Evolutionary conservation across 1,139 yeast species (phyloP), one percentile per base, ranked within the genome.

Genomic region (Yamadazyma atlantica): DNA sequence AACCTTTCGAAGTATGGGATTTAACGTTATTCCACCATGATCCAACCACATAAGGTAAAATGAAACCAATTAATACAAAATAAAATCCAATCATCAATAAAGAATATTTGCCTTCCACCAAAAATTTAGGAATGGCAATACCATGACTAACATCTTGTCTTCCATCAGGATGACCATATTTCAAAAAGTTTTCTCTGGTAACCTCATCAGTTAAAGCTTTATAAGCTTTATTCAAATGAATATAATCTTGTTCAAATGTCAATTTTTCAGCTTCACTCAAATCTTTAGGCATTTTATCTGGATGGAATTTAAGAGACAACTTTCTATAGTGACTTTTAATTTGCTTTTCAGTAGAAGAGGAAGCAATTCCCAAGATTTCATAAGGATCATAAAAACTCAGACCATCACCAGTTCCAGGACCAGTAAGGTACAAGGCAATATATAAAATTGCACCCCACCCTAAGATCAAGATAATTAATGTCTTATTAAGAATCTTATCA

Each of bases 131-230:
- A 49, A 94, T 67, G 0, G 97, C 99, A 61, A 94, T 89, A 41
- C 98, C 98, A 58, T 88, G 97, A n/a, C 84, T 69, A n/a, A 85
- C 74, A 33, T 87, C 87, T 60, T 88, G 96, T 35, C 95, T 96
- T 29, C 98, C 98, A 64, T 94, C 98, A 5, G 99, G 99, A 58
- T 94, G 96, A 33, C 99, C 99, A 55, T 83, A 92, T 53, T 79
- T 82, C 55, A 84, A 68, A 58, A 78, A 90, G 60, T 94, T 94
- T 48, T 85, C 87, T 53, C 82, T 82, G 9, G 89, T 81, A 24
- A 73, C 78, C 49, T 87, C 96, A 62, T 94, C 98, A 10, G 98
- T 94, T 49, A 94, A 75, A 0, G 98, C 88, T 62, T 89, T 86
- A 64, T 94, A 89, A 19, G 99, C 99, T 62, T 87, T 85, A 43